Evolutionary conservation across 2,329 filamentous ascomycete genomes (phyloP), one percentile per base, ranked within the genome.

Genomic region (Sporothrix brasiliensis): DNA sequence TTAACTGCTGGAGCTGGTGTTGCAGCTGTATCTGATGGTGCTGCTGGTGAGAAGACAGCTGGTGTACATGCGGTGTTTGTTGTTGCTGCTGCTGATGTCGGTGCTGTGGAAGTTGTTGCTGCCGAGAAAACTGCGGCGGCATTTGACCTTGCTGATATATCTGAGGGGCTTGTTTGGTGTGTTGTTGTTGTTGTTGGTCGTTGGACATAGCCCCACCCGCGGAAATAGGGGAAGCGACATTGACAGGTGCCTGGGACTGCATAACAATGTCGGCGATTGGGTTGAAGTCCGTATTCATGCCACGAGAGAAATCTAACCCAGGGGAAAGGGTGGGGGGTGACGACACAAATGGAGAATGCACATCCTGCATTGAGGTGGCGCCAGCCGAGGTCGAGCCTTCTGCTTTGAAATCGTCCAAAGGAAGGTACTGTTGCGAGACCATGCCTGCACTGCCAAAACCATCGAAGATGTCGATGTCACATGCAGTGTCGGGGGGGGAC

Each of bases 361-460:
- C 81, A 65, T 84, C 83, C 19, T 80, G 78, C 61, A 75, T 75
- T 49, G 79, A 77, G 4, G 78, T 60, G 13, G 77, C 76, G 4
- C 74, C 74, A 52, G 75, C 78, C 3, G 81, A 80, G 69, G 79
- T 79, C 76, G 81, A 75, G 54, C 80, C 83, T 73, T 84, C 84
- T 74, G 79, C 80, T 49, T 82, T 83, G 53, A 82, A 84, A 34
- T 87, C 85, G 27, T 86, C 83, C 63, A 84, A 80, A 56, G 69
- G 54, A 50, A 83, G 76, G 74, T 84, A 80, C 0, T 83, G 77
- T 14, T 84, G 82, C 71, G 87, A 85, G 1, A 83, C 87, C 82
- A 90, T 88, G 30, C 87, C 87, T 4, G 84, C 85, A 71, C 83
- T 89, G 66, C 88, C 88, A 69, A 89, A 90, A 4, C 88, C 88